Base-by-base conservation (phyloP, 1,284 basidiomycete genomes). In the Volvariella surrecta region DNA sequence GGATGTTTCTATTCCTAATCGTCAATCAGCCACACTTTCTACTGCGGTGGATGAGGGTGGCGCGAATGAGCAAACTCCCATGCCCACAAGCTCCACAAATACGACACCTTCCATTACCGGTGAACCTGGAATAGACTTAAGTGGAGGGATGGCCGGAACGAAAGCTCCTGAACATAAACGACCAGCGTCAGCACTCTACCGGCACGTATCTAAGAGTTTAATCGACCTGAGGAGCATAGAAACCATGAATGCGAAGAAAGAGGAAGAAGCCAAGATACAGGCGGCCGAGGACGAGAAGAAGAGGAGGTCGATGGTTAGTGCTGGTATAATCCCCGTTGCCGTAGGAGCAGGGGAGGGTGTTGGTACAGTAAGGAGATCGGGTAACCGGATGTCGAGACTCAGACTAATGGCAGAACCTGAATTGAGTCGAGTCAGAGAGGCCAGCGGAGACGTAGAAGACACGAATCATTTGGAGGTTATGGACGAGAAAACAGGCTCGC, bases 181-280 rank as follows among this genome's bases (percentile, higher is more conserved):
- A 35, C 34, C 34, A 15, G 34, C 6, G n/a, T 15, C n/a, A 16
- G 13, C 34, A 15, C n/a, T 35, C 6, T 35, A 16, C 18, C 6
- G 18, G 18, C 34, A 35, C n/a, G n/a, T 19, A 0, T 89, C 87
- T 21, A 71, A 53, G 46, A 72, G 70, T 45, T 58, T 69, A 52
- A 56, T 78, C 42, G 65, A 76, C 59, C 48, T 69, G 19, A 56
- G 62, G 45, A 55, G 45, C 50, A 52, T 55, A 18, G 58, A 58
- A 52, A 52, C 50, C 52, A 56, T 58, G 48, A 57, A 61, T 28
- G 57, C 50, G 47, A 57, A 55, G 40, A 58, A 55, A 20, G 55
- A 56, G 43, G 51, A 53, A 30, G 57, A 51, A 56, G 59, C 50
- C 48, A 58, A 52, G 49, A 55, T 44, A 47, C 52, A 51, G 46